Evolutionary conservation across 805 yeast genomes (phyloP).

Genomic region (Candida maesae): DNA sequence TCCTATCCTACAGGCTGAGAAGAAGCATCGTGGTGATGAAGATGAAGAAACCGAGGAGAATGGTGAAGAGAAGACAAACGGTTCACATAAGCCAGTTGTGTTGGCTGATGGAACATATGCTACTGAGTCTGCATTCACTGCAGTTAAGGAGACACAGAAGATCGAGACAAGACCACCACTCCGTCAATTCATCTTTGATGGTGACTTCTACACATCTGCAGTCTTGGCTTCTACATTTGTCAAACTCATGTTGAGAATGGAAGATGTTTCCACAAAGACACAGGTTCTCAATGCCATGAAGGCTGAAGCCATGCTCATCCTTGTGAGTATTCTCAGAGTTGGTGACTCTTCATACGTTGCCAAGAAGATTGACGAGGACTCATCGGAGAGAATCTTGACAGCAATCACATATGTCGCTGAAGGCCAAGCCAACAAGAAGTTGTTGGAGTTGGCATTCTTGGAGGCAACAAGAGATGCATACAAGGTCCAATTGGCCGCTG

Average conservation of each 20-base stretch:
- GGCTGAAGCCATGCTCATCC: slow-evolving; percentile 90
- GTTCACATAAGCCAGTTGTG: slow-evolving; percentile 66
- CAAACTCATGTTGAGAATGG: slow-evolving; percentile 77
- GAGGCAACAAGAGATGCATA: slow-evolving; percentile 87
- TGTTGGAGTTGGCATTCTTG: slow-evolving; percentile 66
- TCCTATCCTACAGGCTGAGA: slow-evolving; percentile 79
- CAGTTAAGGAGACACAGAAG: slow-evolving; percentile 36
- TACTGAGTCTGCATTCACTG: slow-evolving; percentile 78
- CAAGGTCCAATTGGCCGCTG: slow-evolving; percentile 59
- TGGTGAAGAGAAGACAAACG: slow-evolving; percentile 30
- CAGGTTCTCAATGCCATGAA: slow-evolving; percentile 73
- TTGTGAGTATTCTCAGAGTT: slow-evolving; percentile 87
- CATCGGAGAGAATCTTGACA: slow-evolving; percentile 89
- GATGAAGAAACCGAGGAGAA: slow-evolving; percentile 30
- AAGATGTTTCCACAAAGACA: slow-evolving; percentile 49
- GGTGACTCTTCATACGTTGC: slow-evolving; percentile 71
- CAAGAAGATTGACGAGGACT: slow-evolving; percentile 89
- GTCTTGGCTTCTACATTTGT: slow-evolving; percentile 85
- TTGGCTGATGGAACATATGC: slow-evolving; percentile 99
- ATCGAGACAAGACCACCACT: slow-evolving; percentile 60
- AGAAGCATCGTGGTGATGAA: slow-evolving; percentile 37
- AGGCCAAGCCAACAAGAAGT: slow-evolving; percentile 42
- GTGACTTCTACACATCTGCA: slow-evolving; percentile 89
- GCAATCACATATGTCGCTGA: slow-evolving; percentile 78
- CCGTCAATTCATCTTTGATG: slow-evolving; percentile 75